These are phyloP conservation scores for Cladosporium cucumerinum DNA, from an alignment of 2,329 filamentous ascomycete species.

Conservation along the genomic window DNA sequence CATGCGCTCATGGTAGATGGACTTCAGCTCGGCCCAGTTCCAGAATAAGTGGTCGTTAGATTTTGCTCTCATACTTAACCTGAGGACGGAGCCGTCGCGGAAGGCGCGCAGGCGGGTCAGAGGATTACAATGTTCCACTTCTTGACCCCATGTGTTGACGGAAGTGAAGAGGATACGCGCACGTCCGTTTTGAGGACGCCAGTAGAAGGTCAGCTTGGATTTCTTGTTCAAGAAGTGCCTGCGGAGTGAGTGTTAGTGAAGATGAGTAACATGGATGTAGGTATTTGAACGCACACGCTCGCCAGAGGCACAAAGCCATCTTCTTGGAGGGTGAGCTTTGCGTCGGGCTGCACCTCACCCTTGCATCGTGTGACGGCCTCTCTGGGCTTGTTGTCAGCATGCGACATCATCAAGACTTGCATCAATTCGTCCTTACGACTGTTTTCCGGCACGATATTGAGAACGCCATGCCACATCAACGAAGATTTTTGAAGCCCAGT, in stretches of 20 bases:
- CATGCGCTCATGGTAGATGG: constrained; percentile 57
- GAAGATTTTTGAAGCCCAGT: constrained; percentile 46
- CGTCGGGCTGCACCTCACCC: constrained; percentile 2
- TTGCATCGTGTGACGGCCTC: neutral
- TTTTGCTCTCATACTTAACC: constrained; percentile 35
- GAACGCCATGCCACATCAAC: constrained; percentile 33
- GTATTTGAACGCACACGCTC: constrained; percentile 32
- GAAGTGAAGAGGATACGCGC: constrained; percentile 54
- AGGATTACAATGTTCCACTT: constrained; percentile 48
- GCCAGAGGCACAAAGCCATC: constrained; percentile 43
- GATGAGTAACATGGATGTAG: neutral
- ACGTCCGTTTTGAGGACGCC: constrained; percentile 50
- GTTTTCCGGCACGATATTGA: neutral
- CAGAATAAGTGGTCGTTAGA: constrained; percentile 40
- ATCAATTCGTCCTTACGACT: neutral
- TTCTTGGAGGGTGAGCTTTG: constrained; percentile 23
- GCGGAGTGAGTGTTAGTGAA: neutral
- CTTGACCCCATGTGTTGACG: constrained; percentile 39
- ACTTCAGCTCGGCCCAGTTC: constrained; percentile 56
- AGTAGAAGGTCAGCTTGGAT: constrained; percentile 38
- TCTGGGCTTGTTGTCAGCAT: neutral
- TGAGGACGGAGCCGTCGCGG: constrained; percentile 41
- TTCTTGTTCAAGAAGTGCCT: constrained; percentile 46
- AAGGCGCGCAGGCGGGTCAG: constrained; percentile 47
- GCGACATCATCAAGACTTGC: too few species aligned